phyloP scores from a whole-genome alignment of 176 grass and related monocot genomes.

The Carex pumila region DNA sequence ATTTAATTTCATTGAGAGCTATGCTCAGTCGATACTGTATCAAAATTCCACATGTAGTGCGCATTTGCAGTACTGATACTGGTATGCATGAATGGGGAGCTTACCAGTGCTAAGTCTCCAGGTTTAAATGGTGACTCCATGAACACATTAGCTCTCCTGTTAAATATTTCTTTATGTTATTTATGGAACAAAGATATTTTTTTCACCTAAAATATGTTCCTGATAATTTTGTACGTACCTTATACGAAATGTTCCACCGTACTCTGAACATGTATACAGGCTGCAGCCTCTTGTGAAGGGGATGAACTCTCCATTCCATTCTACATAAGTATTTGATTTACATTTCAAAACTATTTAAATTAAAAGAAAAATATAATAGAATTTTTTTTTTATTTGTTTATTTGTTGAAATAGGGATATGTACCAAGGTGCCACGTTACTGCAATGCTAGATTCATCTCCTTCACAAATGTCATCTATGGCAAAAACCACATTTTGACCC shows the following conservation, averaged over 20 bases:
- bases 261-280: constrained; percentile 53
- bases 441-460: constrained; percentile 31
- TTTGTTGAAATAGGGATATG: constrained; percentile 13
- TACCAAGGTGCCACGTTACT: constrained; percentile 88
- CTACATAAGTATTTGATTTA: constrained; percentile 32
- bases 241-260: constrained; percentile 37
- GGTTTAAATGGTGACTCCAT: constrained; percentile 60
- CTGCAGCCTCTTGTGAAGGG: constrained; percentile 73
- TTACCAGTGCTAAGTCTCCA: constrained; percentile 51
- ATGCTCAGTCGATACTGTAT: constrained; percentile 21
- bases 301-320: constrained; percentile 65
- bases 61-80: constrained; percentile 2
- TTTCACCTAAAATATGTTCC: not conserved
- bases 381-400: not conserved
- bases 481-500: constrained; percentile 60
- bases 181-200: not conserved
- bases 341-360: not conserved
- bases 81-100: constrained; percentile 8
- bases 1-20: not conserved
- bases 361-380: not conserved
- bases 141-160: constrained; percentile 59
- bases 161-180: not conserved
- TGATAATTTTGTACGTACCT: constrained; percentile 55
- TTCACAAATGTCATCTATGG: constrained; percentile 45
- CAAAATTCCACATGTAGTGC: constrained; percentile 6